A percentile compares a stretch with the other conserved stretches of the same genome.
These are phyloP conservation scores for Mrakiaceae sp. DNA, from an alignment of 1,284 basidiomycete species.

Conservation along the genomic window DNA sequence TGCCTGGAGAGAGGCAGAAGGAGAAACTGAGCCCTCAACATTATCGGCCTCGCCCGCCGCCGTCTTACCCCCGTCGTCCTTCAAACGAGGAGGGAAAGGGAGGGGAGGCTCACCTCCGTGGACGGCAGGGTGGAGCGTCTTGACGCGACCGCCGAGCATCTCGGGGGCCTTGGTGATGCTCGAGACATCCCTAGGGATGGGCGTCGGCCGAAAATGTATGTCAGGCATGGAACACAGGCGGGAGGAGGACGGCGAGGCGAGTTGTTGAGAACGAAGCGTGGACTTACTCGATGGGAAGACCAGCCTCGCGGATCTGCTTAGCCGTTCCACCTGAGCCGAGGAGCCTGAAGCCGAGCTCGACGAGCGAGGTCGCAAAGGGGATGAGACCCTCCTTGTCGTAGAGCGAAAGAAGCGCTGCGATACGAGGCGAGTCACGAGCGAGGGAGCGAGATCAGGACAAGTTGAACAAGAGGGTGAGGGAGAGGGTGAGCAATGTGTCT, in stretches of 20 bases:
- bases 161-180: slow-evolving; percentile 98
- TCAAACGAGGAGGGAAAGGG: neutral
- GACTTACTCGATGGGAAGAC: slow-evolving; percentile 76
- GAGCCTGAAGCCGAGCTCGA: slow-evolving; percentile 69
- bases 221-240: neutral
- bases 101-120: slow-evolving; percentile 64
- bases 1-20: slow-evolving; percentile 44
- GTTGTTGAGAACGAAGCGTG: neutral
- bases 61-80: too few species aligned
- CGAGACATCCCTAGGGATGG: slow-evolving; percentile 75
- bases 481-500: neutral
- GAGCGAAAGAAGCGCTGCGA: slow-evolving; percentile 77
- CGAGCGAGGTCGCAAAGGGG: slow-evolving; percentile 75
- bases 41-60: too few species aligned
- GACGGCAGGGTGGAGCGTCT: slow-evolving; percentile 97
- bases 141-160: slow-evolving; percentile 96
- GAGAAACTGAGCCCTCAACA: too few species aligned
- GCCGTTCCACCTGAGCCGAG: slow-evolving; percentile 95
- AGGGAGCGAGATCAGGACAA: neutral
- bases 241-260: neutral
- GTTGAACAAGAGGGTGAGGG: neutral
- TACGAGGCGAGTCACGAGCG: neutral
- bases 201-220: neutral
- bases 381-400: slow-evolving; percentile 92
- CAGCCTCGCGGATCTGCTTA: slow-evolving; percentile 90